Evolutionary conservation across 371 early-diverging fungal species (phyloP).

Genomic region (Cladochytrium tenue): DNA sequence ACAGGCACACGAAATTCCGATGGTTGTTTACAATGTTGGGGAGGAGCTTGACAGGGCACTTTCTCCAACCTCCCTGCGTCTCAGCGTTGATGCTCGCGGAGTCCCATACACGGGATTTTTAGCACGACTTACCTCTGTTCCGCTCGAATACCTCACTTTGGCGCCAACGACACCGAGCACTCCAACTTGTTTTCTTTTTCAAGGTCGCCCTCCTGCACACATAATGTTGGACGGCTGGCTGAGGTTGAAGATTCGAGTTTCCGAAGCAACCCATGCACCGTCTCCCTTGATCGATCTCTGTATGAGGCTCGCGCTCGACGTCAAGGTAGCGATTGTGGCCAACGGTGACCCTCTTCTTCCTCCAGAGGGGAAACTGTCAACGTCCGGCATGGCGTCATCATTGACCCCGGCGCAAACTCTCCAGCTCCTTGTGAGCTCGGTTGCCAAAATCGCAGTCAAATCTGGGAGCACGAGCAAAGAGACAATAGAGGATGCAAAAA

Average conservation of each 20-base stretch:
- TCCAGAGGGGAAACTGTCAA: too few relatives aligned
- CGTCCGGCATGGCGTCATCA: background rate
- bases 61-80: background rate
- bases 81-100: background rate
- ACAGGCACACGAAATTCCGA: slow-evolving; percentile 11
- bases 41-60: background rate
- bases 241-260: background rate
- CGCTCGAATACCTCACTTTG: background rate
- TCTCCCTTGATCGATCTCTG: background rate
- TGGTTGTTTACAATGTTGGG: slow-evolving; percentile 9
- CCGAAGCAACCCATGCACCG: background rate
- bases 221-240: background rate
- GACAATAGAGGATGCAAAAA: background rate
- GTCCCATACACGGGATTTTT: slow-evolving; percentile 8
- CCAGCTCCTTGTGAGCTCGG: background rate
- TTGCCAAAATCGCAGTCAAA: background rate
- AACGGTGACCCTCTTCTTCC: background rate
- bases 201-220: background rate
- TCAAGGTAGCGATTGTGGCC: background rate
- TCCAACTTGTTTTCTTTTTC: background rate
- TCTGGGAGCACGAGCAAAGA: background rate
- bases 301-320: background rate
- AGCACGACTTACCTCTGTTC: background rate
- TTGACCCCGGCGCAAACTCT: background rate
- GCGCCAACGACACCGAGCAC: background rate